phyloP scores from a whole-genome alignment of 2,329 filamentous ascomycete genomes.

The Aspergillus sp. region DNA sequence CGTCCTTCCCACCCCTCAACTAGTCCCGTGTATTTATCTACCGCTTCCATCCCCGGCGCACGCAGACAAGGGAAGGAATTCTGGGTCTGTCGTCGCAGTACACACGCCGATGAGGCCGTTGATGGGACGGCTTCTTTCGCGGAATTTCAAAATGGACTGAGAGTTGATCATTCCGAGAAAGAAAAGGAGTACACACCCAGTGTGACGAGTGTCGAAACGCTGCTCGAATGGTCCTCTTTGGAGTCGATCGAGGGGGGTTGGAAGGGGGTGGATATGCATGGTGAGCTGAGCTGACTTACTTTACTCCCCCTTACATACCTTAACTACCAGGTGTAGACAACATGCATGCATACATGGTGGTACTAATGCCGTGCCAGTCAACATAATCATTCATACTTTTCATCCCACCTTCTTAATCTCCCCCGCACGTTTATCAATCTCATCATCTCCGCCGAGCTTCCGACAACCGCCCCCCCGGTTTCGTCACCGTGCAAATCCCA shows the following conservation, averaged over 20 bases:
- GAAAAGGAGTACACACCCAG: slow-evolving; percentile 39
- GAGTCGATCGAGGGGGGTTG: slow-evolving; percentile 13
- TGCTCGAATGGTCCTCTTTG: slow-evolving; percentile 24
- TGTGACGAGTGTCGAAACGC: slow-evolving; percentile 22
- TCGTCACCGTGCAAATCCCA: slow-evolving; percentile 31
- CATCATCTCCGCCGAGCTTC: slow-evolving; percentile 23
- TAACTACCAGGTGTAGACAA: no score
- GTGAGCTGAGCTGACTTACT: slow-evolving; percentile 17
- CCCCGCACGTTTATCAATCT: slow-evolving; percentile 28
- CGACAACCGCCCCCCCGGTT: slow-evolving; percentile 10
- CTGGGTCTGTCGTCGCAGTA: slow-evolving; percentile 38
- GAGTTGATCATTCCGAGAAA: slow-evolving; percentile 34
- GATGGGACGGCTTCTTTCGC: slow-evolving; percentile 32
- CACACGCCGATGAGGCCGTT: slow-evolving; percentile 23
- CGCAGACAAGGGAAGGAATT: slow-evolving; percentile 19
- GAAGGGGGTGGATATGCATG: slow-evolving; percentile 20
- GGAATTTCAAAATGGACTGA: slow-evolving; percentile 34
- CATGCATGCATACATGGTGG: background rate
- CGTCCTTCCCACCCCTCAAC: slow-evolving; percentile 23
- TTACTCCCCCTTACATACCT: background rate
- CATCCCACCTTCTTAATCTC: slow-evolving; percentile 25
- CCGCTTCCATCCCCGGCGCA: background rate
- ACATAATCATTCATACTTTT: slow-evolving; percentile 33
- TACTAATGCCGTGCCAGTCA: slow-evolving; percentile 16
- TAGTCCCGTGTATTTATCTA: slow-evolving; percentile 25